Conservation (phyloP, 2,329 filamentous ascomycete genomes). For the Emergomyces africanus region DNA sequence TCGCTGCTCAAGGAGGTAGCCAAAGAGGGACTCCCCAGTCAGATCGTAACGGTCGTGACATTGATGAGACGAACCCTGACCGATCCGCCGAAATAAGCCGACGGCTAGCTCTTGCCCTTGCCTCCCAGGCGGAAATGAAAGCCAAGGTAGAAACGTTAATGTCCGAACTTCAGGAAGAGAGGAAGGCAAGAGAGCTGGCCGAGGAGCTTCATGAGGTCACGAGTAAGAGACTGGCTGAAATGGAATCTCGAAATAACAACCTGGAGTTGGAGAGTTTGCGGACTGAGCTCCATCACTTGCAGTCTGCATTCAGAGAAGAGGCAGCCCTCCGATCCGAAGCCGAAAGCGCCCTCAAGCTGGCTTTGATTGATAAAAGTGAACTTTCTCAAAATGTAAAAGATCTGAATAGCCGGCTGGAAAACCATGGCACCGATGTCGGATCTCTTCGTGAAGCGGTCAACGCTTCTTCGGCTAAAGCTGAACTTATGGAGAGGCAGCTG, state of each 20-base stretch:
- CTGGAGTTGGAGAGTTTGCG: slow-evolving; percentile 76
- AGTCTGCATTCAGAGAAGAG: slow-evolving; percentile 69
- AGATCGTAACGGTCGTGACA: slow-evolving; percentile 43
- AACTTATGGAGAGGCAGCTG: slow-evolving; percentile 65
- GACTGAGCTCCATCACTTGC: slow-evolving; percentile 67
- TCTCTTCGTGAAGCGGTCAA: slow-evolving; percentile 65
- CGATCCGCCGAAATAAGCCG: slow-evolving; percentile 63
- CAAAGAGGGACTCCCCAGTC: slow-evolving; percentile 44
- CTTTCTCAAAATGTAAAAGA: slow-evolving; percentile 57
- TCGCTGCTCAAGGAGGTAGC: slow-evolving; percentile 68
- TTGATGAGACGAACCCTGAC: slow-evolving; percentile 46
- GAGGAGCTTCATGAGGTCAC: slow-evolving; percentile 78
- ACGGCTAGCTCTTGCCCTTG: slow-evolving; percentile 70
- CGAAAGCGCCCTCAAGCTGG: slow-evolving; percentile 56
- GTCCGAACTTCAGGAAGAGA: slow-evolving; percentile 68
- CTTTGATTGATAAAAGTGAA: slow-evolving; percentile 79
- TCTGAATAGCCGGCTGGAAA: slow-evolving; percentile 52
- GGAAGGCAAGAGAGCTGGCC: slow-evolving; percentile 64
- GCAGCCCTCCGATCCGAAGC: slow-evolving; percentile 66
- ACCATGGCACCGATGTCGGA: slow-evolving; percentile 57
- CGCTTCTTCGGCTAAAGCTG: slow-evolving; percentile 64
- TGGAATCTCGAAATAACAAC: slow-evolving; percentile 73
- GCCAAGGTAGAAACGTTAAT: slow-evolving; percentile 57
- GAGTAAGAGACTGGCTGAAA: slow-evolving; percentile 67
- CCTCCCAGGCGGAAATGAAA: slow-evolving; percentile 67